Evolutionary conservation across 2,329 filamentous ascomycete species (phyloP).

Genomic region (Pseudocercospora fijiensis): DNA sequence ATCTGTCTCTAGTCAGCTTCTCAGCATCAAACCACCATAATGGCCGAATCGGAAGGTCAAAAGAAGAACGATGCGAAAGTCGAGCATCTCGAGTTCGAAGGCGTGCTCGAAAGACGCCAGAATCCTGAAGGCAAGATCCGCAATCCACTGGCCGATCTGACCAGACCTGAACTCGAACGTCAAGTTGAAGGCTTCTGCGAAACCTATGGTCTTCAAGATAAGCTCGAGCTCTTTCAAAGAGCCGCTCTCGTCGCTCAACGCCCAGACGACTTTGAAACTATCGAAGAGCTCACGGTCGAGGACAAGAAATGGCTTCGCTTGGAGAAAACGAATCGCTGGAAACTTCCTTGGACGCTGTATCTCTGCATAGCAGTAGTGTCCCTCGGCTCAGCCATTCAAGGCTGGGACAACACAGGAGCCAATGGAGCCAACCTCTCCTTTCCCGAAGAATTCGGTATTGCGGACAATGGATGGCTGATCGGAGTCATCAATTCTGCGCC

Average conservation of each 20-base stretch:
- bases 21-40: not conserved
- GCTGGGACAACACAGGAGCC: constrained; percentile 36
- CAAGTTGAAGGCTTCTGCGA: constrained; percentile 21
- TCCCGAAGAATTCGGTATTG: constrained; percentile 31
- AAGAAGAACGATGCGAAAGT: constrained; percentile 12
- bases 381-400: constrained; percentile 25
- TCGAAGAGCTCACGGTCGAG: constrained; percentile 48
- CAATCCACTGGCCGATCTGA: constrained; percentile 19
- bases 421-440: constrained; percentile 37
- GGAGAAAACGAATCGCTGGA: constrained; percentile 53
- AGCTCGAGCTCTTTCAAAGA: constrained; percentile 52
- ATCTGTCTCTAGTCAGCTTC: not conserved
- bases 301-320: constrained; percentile 46
- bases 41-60: not conserved
- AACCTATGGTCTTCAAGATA: constrained; percentile 34
- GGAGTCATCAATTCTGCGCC: constrained; percentile 53
- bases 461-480: constrained; percentile 26
- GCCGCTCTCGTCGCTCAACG: constrained; percentile 54
- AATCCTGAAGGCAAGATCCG: constrained; percentile 15
- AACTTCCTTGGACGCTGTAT: constrained; percentile 51
- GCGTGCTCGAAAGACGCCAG: not conserved
- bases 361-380: constrained; percentile 40
- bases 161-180: constrained; percentile 11
- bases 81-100: constrained; percentile 17
- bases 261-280: constrained; percentile 50